Percentiles rank a stretch among this genome's conserved stretches.
These are phyloP conservation scores for Rutidosis leptorrhynchoides DNA, from an alignment of 129 eudicot species.

Conservation along the genomic window DNA sequence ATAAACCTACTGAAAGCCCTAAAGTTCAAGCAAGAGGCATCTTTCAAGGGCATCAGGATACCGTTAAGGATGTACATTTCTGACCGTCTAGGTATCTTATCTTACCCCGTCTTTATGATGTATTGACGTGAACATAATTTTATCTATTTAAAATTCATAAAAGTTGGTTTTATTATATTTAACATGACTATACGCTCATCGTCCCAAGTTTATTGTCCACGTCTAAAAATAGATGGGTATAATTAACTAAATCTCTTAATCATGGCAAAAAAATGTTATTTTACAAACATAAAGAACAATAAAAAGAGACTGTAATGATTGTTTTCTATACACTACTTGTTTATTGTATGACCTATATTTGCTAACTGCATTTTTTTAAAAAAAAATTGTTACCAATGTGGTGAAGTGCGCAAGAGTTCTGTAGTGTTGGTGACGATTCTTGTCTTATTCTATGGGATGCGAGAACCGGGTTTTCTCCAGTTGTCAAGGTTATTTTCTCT, in stretches of 20 bases:
- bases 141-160: neutral
- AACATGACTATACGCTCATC: too few species aligned
- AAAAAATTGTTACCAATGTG: constrained; percentile 20
- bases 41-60: constrained; percentile 79
- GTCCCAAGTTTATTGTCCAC: too few species aligned
- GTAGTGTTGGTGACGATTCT: constrained; percentile 97
- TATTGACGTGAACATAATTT: constrained; percentile 14
- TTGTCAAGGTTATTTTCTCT: constrained; percentile 54
- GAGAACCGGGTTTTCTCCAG: constrained; percentile 72
- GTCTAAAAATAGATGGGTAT: neutral
- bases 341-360: constrained; percentile 9
- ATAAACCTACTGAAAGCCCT: constrained; percentile 51
- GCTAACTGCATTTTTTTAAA: constrained; percentile 14
- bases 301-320: neutral
- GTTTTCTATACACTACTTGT: neutral
- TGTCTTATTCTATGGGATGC: constrained; percentile 98
- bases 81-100: constrained; percentile 95
- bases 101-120: neutral
- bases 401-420: constrained; percentile 84
- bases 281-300: too few species aligned
- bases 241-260: too few species aligned
- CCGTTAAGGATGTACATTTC: constrained; percentile 93
- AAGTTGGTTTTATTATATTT: neutral
- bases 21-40: constrained; percentile 72
- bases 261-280: too few species aligned